Evolutionary conservation across 2,329 filamentous ascomycete genomes (phyloP), one percentile per base, ranked within the genome.

Genomic region (Fusarium globosum): DNA sequence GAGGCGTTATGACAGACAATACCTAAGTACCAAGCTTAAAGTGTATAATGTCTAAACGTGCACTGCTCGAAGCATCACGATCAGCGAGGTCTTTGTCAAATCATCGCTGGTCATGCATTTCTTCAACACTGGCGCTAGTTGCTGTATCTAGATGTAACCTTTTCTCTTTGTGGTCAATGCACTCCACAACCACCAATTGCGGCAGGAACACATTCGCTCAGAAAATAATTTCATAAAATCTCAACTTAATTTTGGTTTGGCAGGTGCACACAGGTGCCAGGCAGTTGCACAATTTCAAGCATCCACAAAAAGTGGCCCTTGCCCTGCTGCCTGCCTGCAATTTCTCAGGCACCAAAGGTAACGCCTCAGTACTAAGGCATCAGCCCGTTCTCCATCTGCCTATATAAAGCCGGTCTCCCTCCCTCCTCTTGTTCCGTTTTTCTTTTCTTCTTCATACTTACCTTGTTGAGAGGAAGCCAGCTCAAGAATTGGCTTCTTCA

Each of bases 401-500:
- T 83, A 84, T 84, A 84, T 81, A 84, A 63, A 0, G 3, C 13
- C 28, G 23, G 26, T 28, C 12, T 51, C 64, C 45, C 30, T 36
- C 52, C 71, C 30, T 39, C 60, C 12, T 72, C 26, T 57, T 48
- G 6, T 15, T 45, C 60, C 61, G 69, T 74, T 80, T 80, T 73
- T 77, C 79, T 72, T 81, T 83, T 79, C 73, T 81, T 85, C 82
- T 84, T 86, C 83, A 87, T 87, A 87, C 86, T 87, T 87, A 87
- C 85, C 85, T 87, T 87, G 83, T 83, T 82, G 79, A 80, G 82
- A 81, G 76, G 66, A 76, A 69, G 77, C 81, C 80, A 80, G 85
- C 79, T 88, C 86, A 87, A 78, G 84, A 85, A 81, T 81, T 75
- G 81, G 79, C 77, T 75, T 66, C 70, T 77, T 81, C 81, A 87